These are phyloP conservation scores for Castanopsis chinensis DNA, from an alignment of 306 rosid species.

Conservation along the genomic window DNA sequence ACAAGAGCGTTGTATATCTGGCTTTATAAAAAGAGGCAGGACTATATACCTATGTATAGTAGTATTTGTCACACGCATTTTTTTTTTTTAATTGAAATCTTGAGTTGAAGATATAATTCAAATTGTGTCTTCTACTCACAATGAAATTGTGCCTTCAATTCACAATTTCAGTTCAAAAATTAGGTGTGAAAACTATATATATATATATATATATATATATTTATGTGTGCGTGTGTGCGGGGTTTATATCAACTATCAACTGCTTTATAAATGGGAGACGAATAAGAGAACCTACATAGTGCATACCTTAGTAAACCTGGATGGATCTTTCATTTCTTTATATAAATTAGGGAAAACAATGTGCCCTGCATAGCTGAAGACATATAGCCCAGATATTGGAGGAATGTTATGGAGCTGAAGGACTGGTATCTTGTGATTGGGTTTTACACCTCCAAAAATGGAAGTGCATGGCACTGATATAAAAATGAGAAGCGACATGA, in stretches of 20 bases:
- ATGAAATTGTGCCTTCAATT: no score
- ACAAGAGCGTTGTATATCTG: no score
- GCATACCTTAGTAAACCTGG: slow-evolving; percentile 69
- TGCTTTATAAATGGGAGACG: not conserved
- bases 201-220: fast-evolving
- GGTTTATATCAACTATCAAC: no score
- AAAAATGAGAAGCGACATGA: slow-evolving; percentile 61
- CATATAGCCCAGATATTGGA: slow-evolving; percentile 60
- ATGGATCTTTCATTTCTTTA: slow-evolving; percentile 79
- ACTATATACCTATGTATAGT: no score
- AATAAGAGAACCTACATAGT: slow-evolving; percentile 18
- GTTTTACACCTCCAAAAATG: slow-evolving; percentile 40
- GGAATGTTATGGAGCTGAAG: slow-evolving; percentile 57
- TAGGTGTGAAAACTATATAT: no score
- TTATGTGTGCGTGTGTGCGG: no score
- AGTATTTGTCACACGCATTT: no score
- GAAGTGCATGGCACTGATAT: slow-evolving; percentile 46
- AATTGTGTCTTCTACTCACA: no score
- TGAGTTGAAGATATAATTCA: no score
- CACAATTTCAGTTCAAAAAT: no score
- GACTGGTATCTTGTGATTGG: slow-evolving; percentile 43
- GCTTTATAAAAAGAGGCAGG: no score
- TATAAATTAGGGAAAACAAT: slow-evolving; percentile 71
- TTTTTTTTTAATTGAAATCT: no score
- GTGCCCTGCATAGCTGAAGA: slow-evolving; percentile 68